Percentiles rank a stretch among this genome's conserved stretches.
These are phyloP conservation scores for Geranium rotundifolium DNA, from an alignment of 345 rosid species.

Conservation along the genomic window DNA sequence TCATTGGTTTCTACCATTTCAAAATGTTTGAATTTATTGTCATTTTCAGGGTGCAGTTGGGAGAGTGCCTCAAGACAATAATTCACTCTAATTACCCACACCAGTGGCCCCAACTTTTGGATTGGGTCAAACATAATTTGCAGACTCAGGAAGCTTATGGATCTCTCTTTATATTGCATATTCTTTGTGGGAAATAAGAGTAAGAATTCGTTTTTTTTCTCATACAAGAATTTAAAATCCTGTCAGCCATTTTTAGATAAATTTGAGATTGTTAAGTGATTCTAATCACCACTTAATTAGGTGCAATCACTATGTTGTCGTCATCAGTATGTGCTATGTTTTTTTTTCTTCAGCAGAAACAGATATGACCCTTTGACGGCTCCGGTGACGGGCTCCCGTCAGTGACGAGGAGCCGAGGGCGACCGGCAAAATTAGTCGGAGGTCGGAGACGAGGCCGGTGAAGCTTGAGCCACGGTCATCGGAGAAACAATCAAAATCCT, in stretches of 20 bases:
- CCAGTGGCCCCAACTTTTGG: constrained; percentile 94
- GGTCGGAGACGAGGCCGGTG: no score
- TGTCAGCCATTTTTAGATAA: neutral
- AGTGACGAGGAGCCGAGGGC: no score
- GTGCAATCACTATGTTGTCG: constrained; percentile 7
- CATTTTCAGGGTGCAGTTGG: constrained; percentile 75
- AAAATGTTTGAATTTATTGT: neutral
- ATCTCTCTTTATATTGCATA: constrained; percentile 79
- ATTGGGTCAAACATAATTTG: constrained; percentile 85
- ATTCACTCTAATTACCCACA: constrained; percentile 95
- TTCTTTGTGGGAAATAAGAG: constrained; percentile 97
- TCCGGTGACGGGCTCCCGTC: no score
- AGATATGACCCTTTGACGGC: no score
- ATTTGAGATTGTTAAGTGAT: constrained; percentile 1
- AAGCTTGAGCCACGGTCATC: no score
- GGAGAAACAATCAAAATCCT: no score
- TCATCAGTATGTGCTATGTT: no score
- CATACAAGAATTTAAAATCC: neutral
- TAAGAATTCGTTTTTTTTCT: no score
- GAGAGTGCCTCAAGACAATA: constrained; percentile 93
- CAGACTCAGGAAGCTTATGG: constrained; percentile 89
- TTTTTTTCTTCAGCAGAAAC: no score
- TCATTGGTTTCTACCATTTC: neutral
- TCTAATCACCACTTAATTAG: constrained; percentile 7
- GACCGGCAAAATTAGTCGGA: no score